Evolutionary conservation across 805 yeast species (phyloP).

Genomic region (Isabelozyma gotoi): DNA sequence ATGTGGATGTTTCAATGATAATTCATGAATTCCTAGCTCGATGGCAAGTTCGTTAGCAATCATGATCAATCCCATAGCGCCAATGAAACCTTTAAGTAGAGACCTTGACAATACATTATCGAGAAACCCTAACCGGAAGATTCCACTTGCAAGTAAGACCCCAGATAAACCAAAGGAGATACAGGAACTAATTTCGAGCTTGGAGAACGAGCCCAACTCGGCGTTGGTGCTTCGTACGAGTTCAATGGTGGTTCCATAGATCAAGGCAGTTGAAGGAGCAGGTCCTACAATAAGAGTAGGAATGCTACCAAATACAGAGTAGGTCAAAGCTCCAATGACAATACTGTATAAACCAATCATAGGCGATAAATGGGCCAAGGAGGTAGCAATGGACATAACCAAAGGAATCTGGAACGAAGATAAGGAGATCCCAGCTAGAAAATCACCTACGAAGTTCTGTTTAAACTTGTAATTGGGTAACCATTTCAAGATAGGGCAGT

Average conservation of each 20-base stretch:
- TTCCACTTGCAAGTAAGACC: conserved; percentile 62
- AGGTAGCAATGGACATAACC: conserved; percentile 74
- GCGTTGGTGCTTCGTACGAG: conserved; percentile 19
- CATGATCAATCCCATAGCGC: conserved; percentile 85
- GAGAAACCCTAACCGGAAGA: conserved; percentile 74
- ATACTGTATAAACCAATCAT: conserved; percentile 75
- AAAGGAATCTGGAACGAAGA: conserved; percentile 36
- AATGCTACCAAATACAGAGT: conserved; percentile 77
- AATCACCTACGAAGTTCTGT: conserved; percentile 21
- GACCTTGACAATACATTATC: conserved; percentile 80
- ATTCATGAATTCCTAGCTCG: conserved; percentile 38
- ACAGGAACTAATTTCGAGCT: conserved; percentile 56
- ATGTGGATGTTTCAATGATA: conserved; percentile 19
- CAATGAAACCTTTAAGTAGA: conserved; percentile 75
- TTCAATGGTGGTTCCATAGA: conserved; percentile 77
- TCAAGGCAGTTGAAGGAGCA: conserved; percentile 81
- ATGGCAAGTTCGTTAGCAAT: conserved; percentile 52
- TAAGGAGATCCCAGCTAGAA: conserved; percentile 31
- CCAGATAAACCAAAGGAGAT: conserved; percentile 72
- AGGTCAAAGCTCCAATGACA: conserved; percentile 75
- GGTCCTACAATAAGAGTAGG: conserved; percentile 92
- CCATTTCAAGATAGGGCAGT: conserved; percentile 32
- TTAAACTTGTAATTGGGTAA: conserved; percentile 22
- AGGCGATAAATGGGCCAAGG: conserved; percentile 83
- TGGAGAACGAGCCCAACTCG: conserved; percentile 13